Evolutionary conservation across 495 filamentous ascomycete species (phyloP), one percentile per base, ranked within the genome.

Genomic region (Penicillium arizonense): DNA sequence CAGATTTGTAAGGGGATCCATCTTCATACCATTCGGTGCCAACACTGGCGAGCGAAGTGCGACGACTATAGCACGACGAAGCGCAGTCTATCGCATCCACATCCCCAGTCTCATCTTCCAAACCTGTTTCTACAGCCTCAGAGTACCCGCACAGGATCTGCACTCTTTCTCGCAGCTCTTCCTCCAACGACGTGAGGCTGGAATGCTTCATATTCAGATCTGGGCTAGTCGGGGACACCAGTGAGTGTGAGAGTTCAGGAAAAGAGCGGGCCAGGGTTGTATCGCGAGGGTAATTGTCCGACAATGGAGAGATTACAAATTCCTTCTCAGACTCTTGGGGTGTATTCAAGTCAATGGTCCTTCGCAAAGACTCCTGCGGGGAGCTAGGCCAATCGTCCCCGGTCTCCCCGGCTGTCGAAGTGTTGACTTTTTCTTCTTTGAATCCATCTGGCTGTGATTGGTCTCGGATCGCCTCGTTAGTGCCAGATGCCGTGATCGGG

Each of bases 31-130:
- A 46, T 7, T 59, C 62, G 2, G 58, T 63, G 2, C 26, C 58
- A 8, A 68, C 21, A 41, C 67, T 75, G 23, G 63, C 67, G 8
- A 69, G 34, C 4, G 72, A 76, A 3, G 60, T 68, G 40, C 67
- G 56, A 10, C 61, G 64, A 47, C 65, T 73, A 23, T 72, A 73
- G 42, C 69, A 69, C 1, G 73, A 76, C 1, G 71, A 75, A 28
- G 60, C 56, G 38, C 45, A 48, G 42, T 71, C 71, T 14, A 50
- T 44, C 20, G 58, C 64, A 24, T 63, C 61, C 2, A 54, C 66
- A 9, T 30, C 28, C 28, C 8, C 28, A 9, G 8, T 30, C 4
- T 43, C 26, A 11, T 23, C 14, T 4, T 16, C 30, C 7, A 36
- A 14, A 20, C 43, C 45, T 34, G 44, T 24, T n/a, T 23, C 32